A percentile compares a stretch with the other conserved stretches of the same genome.
Conservation (phyloP, 2,329 filamentous ascomycete genomes). For the Tolypocladium amazonense region DNA sequence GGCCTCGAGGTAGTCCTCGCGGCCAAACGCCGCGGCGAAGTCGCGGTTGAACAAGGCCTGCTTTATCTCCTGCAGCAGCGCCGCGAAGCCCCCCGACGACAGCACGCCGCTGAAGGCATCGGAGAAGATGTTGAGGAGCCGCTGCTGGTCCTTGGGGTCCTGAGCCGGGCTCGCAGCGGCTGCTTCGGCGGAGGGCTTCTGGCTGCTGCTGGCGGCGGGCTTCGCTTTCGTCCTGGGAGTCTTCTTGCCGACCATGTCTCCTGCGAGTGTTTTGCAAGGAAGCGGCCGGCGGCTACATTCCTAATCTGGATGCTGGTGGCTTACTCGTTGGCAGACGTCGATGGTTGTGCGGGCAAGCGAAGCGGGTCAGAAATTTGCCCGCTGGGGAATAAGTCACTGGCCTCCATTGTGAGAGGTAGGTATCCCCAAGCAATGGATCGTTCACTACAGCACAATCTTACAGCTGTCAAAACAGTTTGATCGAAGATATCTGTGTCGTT, state of each 20-base stretch:
- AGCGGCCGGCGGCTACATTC: not conserved
- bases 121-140: constrained; percentile 63
- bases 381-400: not conserved
- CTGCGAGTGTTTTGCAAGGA: not conserved
- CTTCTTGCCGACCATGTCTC: not conserved
- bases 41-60: constrained; percentile 76
- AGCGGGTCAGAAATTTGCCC: not conserved
- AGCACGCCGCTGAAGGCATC: constrained; percentile 47
- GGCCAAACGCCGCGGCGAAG: constrained; percentile 70
- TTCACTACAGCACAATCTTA: not conserved
- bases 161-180: not conserved
- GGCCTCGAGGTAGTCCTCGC: constrained; percentile 59
- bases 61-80: constrained; percentile 71
- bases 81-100: constrained; percentile 32
- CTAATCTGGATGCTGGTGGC: not conserved
- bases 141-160: constrained; percentile 41
- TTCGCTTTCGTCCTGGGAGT: not conserved
- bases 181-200: not conserved
- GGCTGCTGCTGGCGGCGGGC: not conserved
- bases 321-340: not conserved
- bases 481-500: not conserved
- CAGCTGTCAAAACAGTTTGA: too few species aligned
- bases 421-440: too few species aligned
- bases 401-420: not conserved
- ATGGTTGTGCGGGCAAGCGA: not conserved